Evolutionary conservation across 2,329 filamentous ascomycete genomes (phyloP).

Genomic region (Trichophaea hybrida): DNA sequence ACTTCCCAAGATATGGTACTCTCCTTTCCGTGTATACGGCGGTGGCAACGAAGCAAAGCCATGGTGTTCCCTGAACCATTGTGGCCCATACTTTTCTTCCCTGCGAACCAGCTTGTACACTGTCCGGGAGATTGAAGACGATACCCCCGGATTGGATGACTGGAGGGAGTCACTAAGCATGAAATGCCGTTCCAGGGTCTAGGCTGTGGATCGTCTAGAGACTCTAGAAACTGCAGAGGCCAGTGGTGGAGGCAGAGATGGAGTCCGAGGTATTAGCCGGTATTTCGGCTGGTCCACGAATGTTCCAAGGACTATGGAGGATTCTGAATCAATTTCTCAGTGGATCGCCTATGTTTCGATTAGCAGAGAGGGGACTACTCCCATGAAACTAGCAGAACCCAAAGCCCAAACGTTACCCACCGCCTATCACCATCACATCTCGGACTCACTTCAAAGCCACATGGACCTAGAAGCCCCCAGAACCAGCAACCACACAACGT

Average conservation of each 20-base stretch:
- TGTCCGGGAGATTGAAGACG: too few relatives aligned
- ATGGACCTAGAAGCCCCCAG: conserved; percentile 41
- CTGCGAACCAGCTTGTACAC: too few relatives aligned
- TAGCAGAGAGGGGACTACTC: conserved; percentile 58
- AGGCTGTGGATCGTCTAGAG: conserved; percentile 54
- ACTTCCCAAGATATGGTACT: too few relatives aligned
- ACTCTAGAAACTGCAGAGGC: conserved; percentile 46
- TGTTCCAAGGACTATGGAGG: conserved; percentile 11
- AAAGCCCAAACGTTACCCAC: conserved; percentile 60
- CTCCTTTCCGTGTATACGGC: too few relatives aligned
- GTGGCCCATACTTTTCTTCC: too few relatives aligned
- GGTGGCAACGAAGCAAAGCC: too few relatives aligned
- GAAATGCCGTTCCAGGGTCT: conserved; percentile 55
- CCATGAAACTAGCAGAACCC: conserved; percentile 35
- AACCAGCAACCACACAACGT: too few relatives aligned
- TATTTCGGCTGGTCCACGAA: conserved; percentile 33
- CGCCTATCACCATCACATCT: conserved; percentile 58
- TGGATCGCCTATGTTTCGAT: conserved; percentile 52
- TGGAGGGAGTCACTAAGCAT: conserved; percentile 55
- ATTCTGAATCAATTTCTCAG: conserved; percentile 53
- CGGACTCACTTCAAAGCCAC: conserved; percentile 55
- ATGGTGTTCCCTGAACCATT: too few relatives aligned
- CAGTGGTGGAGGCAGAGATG: conserved; percentile 38
- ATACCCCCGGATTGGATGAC: conserved; percentile 33
- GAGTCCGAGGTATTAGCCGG: conserved; percentile 36